Evolutionary conservation across 305 asterid genomes (phyloP).

Genomic region (Rubia tinctorum): DNA sequence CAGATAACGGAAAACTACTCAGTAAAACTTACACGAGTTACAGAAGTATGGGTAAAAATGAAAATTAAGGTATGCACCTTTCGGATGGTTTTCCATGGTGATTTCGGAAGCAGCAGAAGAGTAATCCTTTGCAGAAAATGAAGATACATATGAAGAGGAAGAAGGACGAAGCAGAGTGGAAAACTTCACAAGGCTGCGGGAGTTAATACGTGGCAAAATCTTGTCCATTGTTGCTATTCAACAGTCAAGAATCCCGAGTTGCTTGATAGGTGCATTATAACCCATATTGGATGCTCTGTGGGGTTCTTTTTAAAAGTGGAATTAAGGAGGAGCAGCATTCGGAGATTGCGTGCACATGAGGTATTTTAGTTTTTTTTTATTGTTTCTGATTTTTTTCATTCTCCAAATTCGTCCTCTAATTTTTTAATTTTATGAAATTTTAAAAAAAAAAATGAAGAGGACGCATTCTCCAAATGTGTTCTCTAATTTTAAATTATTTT

Average conservation of each 20-base stretch:
- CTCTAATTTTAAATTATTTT: no score
- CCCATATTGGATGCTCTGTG: no score
- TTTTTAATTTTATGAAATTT: no score
- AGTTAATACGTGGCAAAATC: constrained; percentile 41
- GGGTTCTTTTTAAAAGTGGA: no score
- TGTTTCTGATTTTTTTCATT: no score
- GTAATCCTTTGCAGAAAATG: neutral
- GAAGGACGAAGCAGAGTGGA: neutral
- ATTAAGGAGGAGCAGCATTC: no score
- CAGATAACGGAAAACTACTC: neutral
- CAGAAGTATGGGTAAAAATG: neutral
- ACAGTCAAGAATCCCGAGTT: neutral
- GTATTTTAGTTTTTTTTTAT: no score
- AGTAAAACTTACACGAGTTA: constrained; percentile 3
- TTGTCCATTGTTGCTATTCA: constrained; percentile 27
- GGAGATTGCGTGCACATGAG: no score
- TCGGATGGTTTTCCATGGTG: constrained; percentile 30
- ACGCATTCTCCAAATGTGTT: no score
- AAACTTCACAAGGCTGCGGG: constrained; percentile 25
- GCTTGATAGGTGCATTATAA: no score
- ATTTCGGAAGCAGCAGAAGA: constrained; percentile 10
- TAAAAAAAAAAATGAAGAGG: no score
- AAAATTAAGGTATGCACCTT: constrained; percentile 27
- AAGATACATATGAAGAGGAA: neutral
- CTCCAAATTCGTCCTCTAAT: no score